Conservation (phyloP, 2,329 filamentous ascomycete species). For the Ophiocordyceps sinensis region DNA sequence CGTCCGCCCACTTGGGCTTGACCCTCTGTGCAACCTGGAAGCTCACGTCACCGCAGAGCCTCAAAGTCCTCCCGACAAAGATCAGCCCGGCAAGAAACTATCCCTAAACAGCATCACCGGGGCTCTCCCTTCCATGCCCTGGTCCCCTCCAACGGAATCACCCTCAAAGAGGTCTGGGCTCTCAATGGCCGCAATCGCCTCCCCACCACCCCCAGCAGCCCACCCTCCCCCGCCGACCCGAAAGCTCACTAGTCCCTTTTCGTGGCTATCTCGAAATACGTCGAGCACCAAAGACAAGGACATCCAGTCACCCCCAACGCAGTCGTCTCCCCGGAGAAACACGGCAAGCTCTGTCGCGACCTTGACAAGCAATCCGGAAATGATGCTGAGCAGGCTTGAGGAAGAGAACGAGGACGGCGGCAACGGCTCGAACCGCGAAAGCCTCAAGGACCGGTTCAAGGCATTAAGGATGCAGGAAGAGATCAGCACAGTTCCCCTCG, state of each 20-base stretch:
- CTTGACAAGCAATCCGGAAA: slow-evolving; percentile 65
- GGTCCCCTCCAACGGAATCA: slow-evolving; percentile 44
- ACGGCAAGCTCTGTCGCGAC: slow-evolving; percentile 72
- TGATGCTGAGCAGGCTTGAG: slow-evolving; percentile 63
- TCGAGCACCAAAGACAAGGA: slow-evolving; percentile 39
- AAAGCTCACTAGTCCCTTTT: slow-evolving; percentile 78
- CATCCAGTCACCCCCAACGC: slow-evolving; percentile 33
- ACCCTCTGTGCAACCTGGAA: not conserved
- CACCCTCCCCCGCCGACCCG: slow-evolving; percentile 29
- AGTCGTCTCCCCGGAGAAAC: slow-evolving; percentile 42
- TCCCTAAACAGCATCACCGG: slow-evolving; percentile 59
- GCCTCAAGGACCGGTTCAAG: slow-evolving; percentile 67
- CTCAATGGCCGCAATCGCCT: slow-evolving; percentile 16
- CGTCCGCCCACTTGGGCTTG: not conserved
- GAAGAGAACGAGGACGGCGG: slow-evolving; percentile 45
- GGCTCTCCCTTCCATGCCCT: slow-evolving; percentile 57
- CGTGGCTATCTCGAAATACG: slow-evolving; percentile 63
- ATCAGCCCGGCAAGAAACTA: slow-evolving; percentile 37
- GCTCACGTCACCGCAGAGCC: slow-evolving; percentile 12
- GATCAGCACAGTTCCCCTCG: slow-evolving; percentile 35
- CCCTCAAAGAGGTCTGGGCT: slow-evolving; percentile 29
- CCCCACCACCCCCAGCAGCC: slow-evolving; percentile 13
- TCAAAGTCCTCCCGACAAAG: slow-evolving; percentile 19
- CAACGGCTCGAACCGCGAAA: slow-evolving; percentile 38
- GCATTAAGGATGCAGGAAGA: slow-evolving; percentile 62